Conservation (phyloP, 345 rosid genomes). For the Rhodamnia argentea region DNA sequence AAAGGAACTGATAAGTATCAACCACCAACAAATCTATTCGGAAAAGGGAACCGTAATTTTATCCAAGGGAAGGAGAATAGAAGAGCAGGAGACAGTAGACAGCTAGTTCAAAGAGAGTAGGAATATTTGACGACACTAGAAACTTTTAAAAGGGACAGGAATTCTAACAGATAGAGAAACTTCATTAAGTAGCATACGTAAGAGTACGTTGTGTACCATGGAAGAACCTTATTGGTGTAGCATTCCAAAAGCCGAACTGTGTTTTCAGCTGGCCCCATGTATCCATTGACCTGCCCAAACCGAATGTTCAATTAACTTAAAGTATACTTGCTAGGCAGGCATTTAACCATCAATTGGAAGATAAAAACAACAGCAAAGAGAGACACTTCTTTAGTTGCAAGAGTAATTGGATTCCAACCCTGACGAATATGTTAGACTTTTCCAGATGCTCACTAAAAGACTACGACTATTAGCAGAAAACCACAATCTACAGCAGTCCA, state of each 20-base stretch:
- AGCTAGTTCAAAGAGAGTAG: background rate
- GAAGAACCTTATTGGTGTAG: conserved; percentile 52
- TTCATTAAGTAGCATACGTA: conserved; percentile 1
- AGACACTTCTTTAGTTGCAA: background rate
- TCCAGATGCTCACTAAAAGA: background rate
- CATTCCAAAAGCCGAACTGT: conserved; percentile 62
- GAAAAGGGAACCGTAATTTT: background rate
- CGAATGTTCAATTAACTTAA: background rate
- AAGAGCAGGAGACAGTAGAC: background rate
- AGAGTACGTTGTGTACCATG: conserved; percentile 49
- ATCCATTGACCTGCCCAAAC: conserved; percentile 47
- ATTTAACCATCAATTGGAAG: background rate
- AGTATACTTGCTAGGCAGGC: background rate
- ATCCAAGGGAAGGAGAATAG: background rate
- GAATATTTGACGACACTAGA: background rate
- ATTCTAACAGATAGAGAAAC: background rate
- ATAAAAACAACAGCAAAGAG: background rate
- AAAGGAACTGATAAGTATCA: background rate
- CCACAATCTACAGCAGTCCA: background rate
- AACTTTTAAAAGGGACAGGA: background rate
- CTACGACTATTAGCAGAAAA: background rate
- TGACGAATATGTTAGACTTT: background rate
- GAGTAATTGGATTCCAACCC: background rate
- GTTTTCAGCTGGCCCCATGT: conserved; percentile 29
- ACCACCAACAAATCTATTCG: background rate